A percentile compares a stretch with the other conserved stretches of the same genome.
phyloP scores from a whole-genome alignment of 805 yeast genomes.

The Ogataea polymorpha region DNA sequence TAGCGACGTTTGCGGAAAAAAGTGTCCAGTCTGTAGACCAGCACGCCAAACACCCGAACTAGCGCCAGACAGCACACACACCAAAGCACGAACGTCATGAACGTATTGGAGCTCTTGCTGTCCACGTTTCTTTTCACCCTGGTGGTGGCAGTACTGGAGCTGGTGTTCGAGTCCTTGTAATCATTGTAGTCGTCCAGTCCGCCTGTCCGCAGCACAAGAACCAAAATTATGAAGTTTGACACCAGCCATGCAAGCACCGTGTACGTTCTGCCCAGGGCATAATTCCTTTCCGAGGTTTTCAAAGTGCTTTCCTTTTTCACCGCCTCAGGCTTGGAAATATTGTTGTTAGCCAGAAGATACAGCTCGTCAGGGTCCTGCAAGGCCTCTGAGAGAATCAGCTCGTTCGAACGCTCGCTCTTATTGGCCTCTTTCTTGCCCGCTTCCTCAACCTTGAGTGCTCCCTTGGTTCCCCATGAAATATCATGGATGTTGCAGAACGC shows the following conservation, averaged over 20 bases:
- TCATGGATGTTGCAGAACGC: slow-evolving; percentile 95
- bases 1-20: slow-evolving; percentile 21
- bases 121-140: slow-evolving; percentile 22
- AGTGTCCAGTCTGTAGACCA: slow-evolving; percentile 40
- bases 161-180: slow-evolving; percentile 16
- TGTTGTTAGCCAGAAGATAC: slow-evolving; percentile 25
- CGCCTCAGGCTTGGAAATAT: slow-evolving; percentile 39
- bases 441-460: slow-evolving; percentile 57
- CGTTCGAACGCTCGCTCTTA: slow-evolving; percentile 14
- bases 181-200: slow-evolving; percentile 52
- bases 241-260: slow-evolving; percentile 87
- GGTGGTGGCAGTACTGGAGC: slow-evolving; percentile 15
- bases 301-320: slow-evolving; percentile 38
- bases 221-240: slow-evolving; percentile 74
- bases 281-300: slow-evolving; percentile 52
- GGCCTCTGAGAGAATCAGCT: slow-evolving; percentile 28
- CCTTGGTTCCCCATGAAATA: slow-evolving; percentile 96
- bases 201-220: slow-evolving; percentile 78
- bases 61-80: slow-evolving; percentile 84
- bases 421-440: slow-evolving; percentile 61
- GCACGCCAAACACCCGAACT: slow-evolving; percentile 72
- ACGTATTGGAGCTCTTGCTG: slow-evolving; percentile 36
- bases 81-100: slow-evolving; percentile 86
- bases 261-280: slow-evolving; percentile 83
- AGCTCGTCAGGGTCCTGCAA: slow-evolving; percentile 31